phyloP scores from a whole-genome alignment of 2,329 filamentous ascomycete species.

The Talaromyces rugulosus region DNA sequence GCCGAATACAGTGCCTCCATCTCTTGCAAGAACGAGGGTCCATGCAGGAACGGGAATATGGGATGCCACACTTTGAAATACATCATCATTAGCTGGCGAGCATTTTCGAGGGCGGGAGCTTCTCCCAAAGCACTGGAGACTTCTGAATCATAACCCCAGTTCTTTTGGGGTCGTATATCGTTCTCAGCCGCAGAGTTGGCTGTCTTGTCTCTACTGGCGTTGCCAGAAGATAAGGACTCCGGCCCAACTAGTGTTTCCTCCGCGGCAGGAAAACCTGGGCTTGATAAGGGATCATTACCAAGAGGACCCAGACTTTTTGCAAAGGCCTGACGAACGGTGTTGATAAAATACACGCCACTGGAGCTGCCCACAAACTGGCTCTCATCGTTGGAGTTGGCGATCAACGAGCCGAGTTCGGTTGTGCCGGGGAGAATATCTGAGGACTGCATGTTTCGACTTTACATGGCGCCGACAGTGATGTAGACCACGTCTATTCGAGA shows the following conservation, averaged over 20 bases:
- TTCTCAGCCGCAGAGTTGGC: constrained; percentile 7
- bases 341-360: constrained; percentile 52
- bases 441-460: constrained; percentile 21
- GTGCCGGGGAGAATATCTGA: constrained; percentile 23
- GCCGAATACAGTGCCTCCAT: constrained; percentile 41
- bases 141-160: constrained; percentile 26
- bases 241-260: constrained; percentile 27
- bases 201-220: constrained; percentile 6
- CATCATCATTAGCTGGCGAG: constrained; percentile 42
- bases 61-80: constrained; percentile 53
- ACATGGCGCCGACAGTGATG: constrained; percentile 16
- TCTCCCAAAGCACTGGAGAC: constrained; percentile 23
- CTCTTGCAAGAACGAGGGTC: constrained; percentile 45
- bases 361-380: constrained; percentile 52
- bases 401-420: constrained; percentile 41
- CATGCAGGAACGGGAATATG: constrained; percentile 50
- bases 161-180: constrained; percentile 12
- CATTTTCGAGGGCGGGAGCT: constrained; percentile 26
- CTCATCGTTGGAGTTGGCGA: constrained; percentile 39
- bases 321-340: constrained; percentile 52
- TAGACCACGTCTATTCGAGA: background rate
- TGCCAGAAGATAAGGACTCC: constrained; percentile 18
- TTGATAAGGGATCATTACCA: constrained; percentile 13
- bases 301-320: constrained; percentile 28
- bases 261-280: constrained; percentile 24